Conservation (phyloP, 2,329 filamentous ascomycete species). For the Chrysosporium keratinophilum region DNA sequence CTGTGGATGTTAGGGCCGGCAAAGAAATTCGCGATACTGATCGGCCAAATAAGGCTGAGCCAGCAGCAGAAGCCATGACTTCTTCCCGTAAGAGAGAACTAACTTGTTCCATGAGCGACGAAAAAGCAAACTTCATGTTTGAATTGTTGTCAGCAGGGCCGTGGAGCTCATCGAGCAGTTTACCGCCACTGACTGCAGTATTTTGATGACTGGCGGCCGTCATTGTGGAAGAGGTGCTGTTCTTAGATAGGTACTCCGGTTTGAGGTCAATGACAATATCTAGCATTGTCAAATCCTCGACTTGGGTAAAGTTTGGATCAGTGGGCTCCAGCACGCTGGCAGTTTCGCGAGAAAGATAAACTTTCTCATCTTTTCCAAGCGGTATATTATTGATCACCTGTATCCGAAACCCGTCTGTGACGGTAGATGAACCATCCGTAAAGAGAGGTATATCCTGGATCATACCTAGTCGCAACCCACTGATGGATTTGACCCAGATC, state of each 20-base stretch:
- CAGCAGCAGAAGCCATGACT: conserved; percentile 26
- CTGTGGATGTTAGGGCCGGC: conserved; percentile 42
- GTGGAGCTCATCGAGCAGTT: conserved; percentile 21
- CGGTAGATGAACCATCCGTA: conserved; percentile 15
- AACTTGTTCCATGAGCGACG: conserved; percentile 42
- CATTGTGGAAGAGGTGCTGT: conserved; percentile 22
- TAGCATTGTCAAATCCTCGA: conserved; percentile 61
- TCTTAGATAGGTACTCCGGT: conserved; percentile 21
- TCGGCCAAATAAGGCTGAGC: conserved; percentile 23
- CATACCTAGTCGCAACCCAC: conserved; percentile 46
- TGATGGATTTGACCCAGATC: conserved; percentile 50
- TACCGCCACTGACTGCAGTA: conserved; percentile 17
- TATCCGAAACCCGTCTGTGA: conserved; percentile 43
- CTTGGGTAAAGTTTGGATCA: conserved; percentile 73
- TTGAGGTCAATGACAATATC: conserved; percentile 59
- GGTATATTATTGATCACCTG: conserved; percentile 70
- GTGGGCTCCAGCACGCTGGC: conserved; percentile 53
- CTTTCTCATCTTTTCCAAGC: conserved; percentile 76
- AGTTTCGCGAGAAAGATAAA: conserved; percentile 68
- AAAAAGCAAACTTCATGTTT: conserved; percentile 33
- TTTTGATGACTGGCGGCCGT: conserved; percentile 19
- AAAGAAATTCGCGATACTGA: conserved; percentile 33
- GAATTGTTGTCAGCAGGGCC: conserved; percentile 25
- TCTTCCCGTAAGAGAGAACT: conserved; percentile 42
- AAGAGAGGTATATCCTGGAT: conserved; percentile 36